These are phyloP conservation scores for Phaeosphaeriaceae sp. DNA, from an alignment of 2,329 filamentous ascomycete genomes.

Conservation along the genomic window DNA sequence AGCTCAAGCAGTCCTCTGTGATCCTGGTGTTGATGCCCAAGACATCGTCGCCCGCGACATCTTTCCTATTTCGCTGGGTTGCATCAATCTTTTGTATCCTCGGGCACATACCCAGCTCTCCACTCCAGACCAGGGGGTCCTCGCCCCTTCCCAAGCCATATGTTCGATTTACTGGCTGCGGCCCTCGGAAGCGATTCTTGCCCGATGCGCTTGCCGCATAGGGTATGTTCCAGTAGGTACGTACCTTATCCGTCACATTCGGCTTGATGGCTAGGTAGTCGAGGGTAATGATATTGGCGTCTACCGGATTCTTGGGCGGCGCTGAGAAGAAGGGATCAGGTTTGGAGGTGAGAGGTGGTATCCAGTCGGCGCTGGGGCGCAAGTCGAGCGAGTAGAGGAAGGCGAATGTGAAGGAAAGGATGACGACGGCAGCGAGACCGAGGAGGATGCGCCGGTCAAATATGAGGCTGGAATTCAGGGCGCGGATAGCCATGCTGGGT, in stretches of 20 bases:
- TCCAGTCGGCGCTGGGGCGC: slow-evolving; percentile 32
- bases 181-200: slow-evolving; percentile 39
- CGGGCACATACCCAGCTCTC: slow-evolving; percentile 42
- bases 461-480: slow-evolving; percentile 34
- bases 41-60: slow-evolving; percentile 34
- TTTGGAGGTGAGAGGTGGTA: slow-evolving; percentile 31
- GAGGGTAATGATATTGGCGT: slow-evolving; percentile 38
- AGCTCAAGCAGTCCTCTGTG: slow-evolving; percentile 52
- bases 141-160: slow-evolving; percentile 29
- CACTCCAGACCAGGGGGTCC: slow-evolving; percentile 36
- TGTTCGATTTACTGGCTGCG: slow-evolving; percentile 37
- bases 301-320: slow-evolving; percentile 31
- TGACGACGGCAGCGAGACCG: slow-evolving; percentile 24
- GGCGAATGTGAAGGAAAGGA: slow-evolving; percentile 32
- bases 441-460: slow-evolving; percentile 35
- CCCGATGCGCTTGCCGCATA: slow-evolving; percentile 39
- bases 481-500: slow-evolving; percentile 26
- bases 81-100: slow-evolving; percentile 43
- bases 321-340: slow-evolving; percentile 27
- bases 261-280: slow-evolving; percentile 41
- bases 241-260: slow-evolving; percentile 34
- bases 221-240: slow-evolving; percentile 43
- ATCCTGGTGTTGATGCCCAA: slow-evolving; percentile 32
- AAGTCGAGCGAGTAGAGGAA: slow-evolving; percentile 36
- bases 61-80: slow-evolving; percentile 30